phyloP scores from a whole-genome alignment of 495 filamentous ascomycete genomes.

The Bombardia bombarda region DNA sequence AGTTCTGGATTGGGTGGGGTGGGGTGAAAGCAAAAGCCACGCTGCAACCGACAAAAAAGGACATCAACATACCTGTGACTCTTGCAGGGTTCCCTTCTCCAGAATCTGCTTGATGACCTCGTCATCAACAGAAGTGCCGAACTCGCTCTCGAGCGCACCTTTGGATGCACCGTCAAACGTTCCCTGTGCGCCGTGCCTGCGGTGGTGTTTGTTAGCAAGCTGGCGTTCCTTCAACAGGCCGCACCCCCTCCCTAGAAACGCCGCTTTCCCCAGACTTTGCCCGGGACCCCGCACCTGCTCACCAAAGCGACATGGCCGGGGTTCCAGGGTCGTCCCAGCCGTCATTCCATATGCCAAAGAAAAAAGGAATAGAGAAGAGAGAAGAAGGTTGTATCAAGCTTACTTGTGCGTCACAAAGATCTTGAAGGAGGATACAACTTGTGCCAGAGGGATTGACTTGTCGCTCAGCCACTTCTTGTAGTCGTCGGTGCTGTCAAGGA shows the following conservation, averaged over 20 bases:
- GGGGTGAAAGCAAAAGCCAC: too few species aligned
- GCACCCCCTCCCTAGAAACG: too few species aligned
- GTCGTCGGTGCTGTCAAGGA: slow-evolving; percentile 65
- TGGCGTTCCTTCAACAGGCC: too few species aligned
- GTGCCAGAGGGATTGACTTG: slow-evolving; percentile 64
- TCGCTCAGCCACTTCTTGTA: slow-evolving; percentile 80
- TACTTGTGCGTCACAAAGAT: slow-evolving; percentile 89
- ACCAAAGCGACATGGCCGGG: too few species aligned
- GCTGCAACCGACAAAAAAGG: too few species aligned
- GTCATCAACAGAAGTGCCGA: slow-evolving; percentile 70
- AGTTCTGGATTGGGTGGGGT: too few species aligned
- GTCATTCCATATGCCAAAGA: too few species aligned
- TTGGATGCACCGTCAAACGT: slow-evolving; percentile 70
- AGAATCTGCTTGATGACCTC: slow-evolving; percentile 74
- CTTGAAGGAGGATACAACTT: slow-evolving; percentile 86
- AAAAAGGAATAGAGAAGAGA: too few species aligned
- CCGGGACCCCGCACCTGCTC: too few species aligned
- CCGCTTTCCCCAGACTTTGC: too few species aligned
- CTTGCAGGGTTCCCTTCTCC: slow-evolving; percentile 63
- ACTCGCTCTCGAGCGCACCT: slow-evolving; percentile 69
- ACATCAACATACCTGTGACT: slow-evolving; percentile 48
- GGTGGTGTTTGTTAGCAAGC: neutral
- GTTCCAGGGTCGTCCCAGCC: too few species aligned
- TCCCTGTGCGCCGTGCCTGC: slow-evolving; percentile 82
- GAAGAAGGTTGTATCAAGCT: too few species aligned